Evolutionary conservation across 2,329 filamentous ascomycete genomes (phyloP), one percentile per base, ranked within the genome.

Genomic region (Microdochium nivale): DNA sequence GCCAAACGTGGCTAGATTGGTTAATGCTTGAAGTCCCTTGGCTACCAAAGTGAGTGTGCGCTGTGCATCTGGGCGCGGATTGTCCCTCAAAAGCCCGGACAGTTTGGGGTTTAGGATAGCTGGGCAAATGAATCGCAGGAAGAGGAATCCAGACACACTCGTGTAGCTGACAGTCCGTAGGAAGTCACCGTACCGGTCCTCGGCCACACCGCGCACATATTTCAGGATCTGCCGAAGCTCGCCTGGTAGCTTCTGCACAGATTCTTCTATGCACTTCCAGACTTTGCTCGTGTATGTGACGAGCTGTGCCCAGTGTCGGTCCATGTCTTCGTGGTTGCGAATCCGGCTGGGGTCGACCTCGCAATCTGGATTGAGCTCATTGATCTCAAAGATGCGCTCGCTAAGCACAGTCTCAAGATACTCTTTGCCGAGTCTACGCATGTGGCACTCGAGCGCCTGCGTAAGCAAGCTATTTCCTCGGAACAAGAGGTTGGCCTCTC

Each of bases 81-180:
- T 88, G 61, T 96, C 92, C 66, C 72, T 71, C 23, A 96, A 71
- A 21, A 97, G 75, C 23, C 90, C 90, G 65, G 96, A 96, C 14
- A 97, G 77, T 69, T 96, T 96, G 1, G 92, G 92, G 56, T 96
- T 96, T 7, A 97, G 75, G 53, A 97, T 90, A n/a, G 92, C 91
- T 2, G 92, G 92, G 63, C 91, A 96, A 62, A 97, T 94, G 73
- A 96, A 96, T 4, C 92, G 86, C 54, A 97, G 76, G 66, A 97
- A 97, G 13, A 97, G 71, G 63, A 97, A 97, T 0, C 92, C 92
- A 46, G 90, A 96, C 1, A 97, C 90, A 64, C 90, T 95, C 50
- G 91, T 96, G 65, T 96, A 97, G 47, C 86, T 83, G 35, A 96
- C 90, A 2, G 88, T 92, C 25, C 90, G 84, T 43, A 96, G 73